Conservation (phyloP, 2,329 filamentous ascomycete genomes). For the Biscogniauxia mediterranea region DNA sequence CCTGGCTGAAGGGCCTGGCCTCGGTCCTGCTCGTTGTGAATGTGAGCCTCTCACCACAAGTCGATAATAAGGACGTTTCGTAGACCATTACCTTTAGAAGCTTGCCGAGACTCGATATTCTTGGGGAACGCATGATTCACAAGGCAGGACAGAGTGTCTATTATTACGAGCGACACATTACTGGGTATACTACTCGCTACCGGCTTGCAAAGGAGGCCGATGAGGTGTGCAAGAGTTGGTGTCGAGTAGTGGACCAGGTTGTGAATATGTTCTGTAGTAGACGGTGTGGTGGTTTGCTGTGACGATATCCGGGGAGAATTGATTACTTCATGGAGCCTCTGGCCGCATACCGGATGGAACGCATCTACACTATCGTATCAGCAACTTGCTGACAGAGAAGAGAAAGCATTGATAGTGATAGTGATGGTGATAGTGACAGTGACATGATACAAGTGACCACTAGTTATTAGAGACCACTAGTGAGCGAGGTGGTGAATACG, state of each 20-base stretch:
- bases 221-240: slow-evolving; percentile 65
- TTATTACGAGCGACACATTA: slow-evolving; percentile 65
- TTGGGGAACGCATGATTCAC: slow-evolving; percentile 76
- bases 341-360: slow-evolving; percentile 43
- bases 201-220: slow-evolving; percentile 72
- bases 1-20: slow-evolving; percentile 39
- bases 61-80: slow-evolving; percentile 2
- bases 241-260: slow-evolving; percentile 51
- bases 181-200: slow-evolving; percentile 60
- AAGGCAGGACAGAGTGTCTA: slow-evolving; percentile 76
- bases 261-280: slow-evolving; percentile 14
- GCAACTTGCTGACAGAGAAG: slow-evolving; percentile 7
- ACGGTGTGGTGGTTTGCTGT: slow-evolving; percentile 4
- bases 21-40: slow-evolving; percentile 24
- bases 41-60: slow-evolving; percentile 12
- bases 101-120: slow-evolving; percentile 40
- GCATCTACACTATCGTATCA: slow-evolving; percentile 35
- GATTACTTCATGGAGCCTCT: slow-evolving; percentile 35
- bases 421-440: too few relatives aligned
- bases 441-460: too few relatives aligned
- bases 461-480: neutral
- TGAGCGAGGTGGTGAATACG: slow-evolving; percentile 10
- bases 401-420: neutral
- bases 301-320: slow-evolving; percentile 9
- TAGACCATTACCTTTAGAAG: slow-evolving; percentile 36